These are phyloP conservation scores for Colletotrichum camelliae DNA, from an alignment of 2,329 filamentous ascomycete genomes.

Conservation along the genomic window DNA sequence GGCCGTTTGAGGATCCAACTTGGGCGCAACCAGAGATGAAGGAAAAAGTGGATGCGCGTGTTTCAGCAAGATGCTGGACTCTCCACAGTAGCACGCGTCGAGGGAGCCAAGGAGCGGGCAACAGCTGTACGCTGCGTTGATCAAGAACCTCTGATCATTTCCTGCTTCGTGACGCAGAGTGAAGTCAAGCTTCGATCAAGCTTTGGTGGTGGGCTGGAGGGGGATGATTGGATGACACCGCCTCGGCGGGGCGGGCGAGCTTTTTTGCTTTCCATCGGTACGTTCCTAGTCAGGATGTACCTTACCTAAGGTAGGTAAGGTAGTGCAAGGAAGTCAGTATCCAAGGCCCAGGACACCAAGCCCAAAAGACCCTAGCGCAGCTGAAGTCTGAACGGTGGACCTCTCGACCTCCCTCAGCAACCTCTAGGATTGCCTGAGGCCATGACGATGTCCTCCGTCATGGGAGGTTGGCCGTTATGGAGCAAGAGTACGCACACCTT, in stretches of 20 bases:
- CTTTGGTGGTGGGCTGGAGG: conserved; percentile 7
- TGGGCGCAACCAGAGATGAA: background rate
- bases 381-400: conserved; percentile 4
- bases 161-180: conserved; percentile 4
- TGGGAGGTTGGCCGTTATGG: background rate
- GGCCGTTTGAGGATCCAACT: background rate
- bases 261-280: background rate
- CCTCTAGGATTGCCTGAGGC: background rate
- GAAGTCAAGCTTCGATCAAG: conserved; percentile 22
- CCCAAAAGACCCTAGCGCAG: background rate
- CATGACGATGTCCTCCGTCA: background rate
- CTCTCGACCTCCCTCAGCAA: background rate
- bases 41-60: conserved; percentile 6
- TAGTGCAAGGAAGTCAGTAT: background rate
- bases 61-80: conserved; percentile 17
- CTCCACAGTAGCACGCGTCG: conserved; percentile 15
- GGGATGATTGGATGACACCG: conserved; percentile 4
- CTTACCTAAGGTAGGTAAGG: too few species aligned
- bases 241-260: background rate
- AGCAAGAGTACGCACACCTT: background rate
- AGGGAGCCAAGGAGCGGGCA: conserved; percentile 5
- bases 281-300: background rate
- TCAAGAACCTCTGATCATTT: conserved; percentile 15
- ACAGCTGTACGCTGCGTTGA: background rate
- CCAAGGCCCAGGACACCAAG: background rate